Conservation (phyloP, 176 grass and related monocot species). For the Carex scoparia region DNA sequence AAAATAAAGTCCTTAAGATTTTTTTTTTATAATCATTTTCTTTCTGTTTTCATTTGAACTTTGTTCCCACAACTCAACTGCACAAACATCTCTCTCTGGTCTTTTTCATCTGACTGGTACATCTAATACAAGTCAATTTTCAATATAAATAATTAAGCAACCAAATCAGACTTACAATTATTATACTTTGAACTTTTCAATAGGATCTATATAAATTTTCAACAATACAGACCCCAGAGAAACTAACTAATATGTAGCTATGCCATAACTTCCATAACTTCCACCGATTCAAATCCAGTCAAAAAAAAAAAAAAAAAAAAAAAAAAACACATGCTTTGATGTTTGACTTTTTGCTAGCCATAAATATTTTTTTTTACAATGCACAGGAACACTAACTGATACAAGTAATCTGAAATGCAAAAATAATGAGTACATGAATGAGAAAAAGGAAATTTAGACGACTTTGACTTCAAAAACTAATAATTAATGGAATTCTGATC, state of each 20-base stretch:
- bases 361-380: background rate
- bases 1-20: background rate
- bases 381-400: background rate
- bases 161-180: constrained; percentile 4
- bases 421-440: background rate
- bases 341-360: background rate
- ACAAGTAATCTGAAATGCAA: background rate
- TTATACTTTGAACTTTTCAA: background rate
- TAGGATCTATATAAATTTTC: background rate
- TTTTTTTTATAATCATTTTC: background rate
- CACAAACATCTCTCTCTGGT: background rate
- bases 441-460: background rate
- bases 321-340: background rate
- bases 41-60: background rate
- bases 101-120: background rate
- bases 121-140: background rate
- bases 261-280: background rate
- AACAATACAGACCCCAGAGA: background rate
- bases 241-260: background rate
- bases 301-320: background rate
- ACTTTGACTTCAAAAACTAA: background rate
- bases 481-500: background rate
- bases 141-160: background rate
- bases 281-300: background rate
- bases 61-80: background rate